Percentiles rank a stretch among this genome's conserved stretches.
Evolutionary conservation across 2,329 filamentous ascomycete species (phyloP).

Genomic region (Ceratocystis ficicola): DNA sequence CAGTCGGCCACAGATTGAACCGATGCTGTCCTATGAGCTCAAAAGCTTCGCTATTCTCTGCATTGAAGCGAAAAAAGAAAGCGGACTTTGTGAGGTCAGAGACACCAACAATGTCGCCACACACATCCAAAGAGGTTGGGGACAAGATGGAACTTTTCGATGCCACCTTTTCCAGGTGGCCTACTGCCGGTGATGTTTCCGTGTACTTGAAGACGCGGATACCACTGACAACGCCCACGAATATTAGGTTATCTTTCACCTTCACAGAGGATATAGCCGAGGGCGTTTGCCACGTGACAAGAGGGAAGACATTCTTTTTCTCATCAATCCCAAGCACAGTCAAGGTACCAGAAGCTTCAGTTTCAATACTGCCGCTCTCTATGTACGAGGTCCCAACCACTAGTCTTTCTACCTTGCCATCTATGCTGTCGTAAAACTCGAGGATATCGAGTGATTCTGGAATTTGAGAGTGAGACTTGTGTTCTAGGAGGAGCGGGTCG

Average conservation of each 20-base stretch:
- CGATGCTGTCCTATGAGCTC: conserved; percentile 76
- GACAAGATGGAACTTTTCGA: conserved; percentile 72
- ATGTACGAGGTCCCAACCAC: conserved; percentile 65
- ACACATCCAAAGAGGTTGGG: conserved; percentile 67
- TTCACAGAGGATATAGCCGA: conserved; percentile 71
- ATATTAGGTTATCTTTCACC: conserved; percentile 62
- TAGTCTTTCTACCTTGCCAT: conserved; percentile 59
- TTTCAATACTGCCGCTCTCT: conserved; percentile 28
- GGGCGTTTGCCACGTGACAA: conserved; percentile 57
- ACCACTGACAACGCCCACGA: conserved; percentile 82
- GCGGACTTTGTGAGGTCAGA: conserved; percentile 92
- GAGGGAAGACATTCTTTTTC: conserved; percentile 58
- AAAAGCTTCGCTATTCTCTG: conserved; percentile 56
- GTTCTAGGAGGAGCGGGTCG: conserved; percentile 50
- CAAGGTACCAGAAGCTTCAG: conserved; percentile 24
- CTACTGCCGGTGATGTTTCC: conserved; percentile 44
- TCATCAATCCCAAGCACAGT: conserved; percentile 69
- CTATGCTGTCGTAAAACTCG: conserved; percentile 49
- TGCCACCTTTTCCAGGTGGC: conserved; percentile 55
- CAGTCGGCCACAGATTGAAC: conserved; percentile 64
- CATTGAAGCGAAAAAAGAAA: conserved; percentile 60
- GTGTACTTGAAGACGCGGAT: conserved; percentile 48
- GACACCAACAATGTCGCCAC: conserved; percentile 64
- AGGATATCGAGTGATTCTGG: conserved; percentile 75
- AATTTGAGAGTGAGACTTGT: conserved; percentile 47